Evolutionary conservation across 768 basidiomycete genomes (phyloP), one percentile per base, ranked within the genome.

Genomic region (Calocera viscosa): DNA sequence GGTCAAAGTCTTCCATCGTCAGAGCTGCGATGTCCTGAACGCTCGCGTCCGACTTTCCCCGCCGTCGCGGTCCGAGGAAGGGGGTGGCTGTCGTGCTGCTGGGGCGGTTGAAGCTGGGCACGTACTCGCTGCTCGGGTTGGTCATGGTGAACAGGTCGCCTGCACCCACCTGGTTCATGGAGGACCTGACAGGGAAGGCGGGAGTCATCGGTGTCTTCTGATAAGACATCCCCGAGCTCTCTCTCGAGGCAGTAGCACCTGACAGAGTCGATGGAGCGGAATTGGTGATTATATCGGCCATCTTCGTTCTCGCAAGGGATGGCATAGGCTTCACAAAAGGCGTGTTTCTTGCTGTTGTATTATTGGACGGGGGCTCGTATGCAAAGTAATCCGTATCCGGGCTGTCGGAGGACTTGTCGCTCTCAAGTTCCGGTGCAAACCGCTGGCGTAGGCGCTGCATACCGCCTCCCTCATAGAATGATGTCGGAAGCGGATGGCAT

Each of bases 391-490:
- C 77, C 14, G 67, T 70, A 24, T 69, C 71, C 1, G 53, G 24
- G 30, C 53, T 60, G 43, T 47, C 43, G 10, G 30, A 60, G 19
- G 53, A 60, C 53, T 26, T 26, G 26, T 60, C 53, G 26, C 32
- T 64, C 16, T 41, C 65, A 24, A 71, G 68, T 30, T 77, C 76
- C 5, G 77, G 78, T 26, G 75, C 88, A 72, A 98, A 97, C n/a
- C 92, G 86, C 68, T 94, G 89, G 22, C 96, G 85, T 1, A 99
- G 83, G 64, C 89, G 83, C 73, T 91, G 86, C 69, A 99, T 82
- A 5, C 96, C 95, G 3, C 92, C 92, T 10, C 88, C 86, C 75
- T 93, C 88, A 72, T 97, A 98, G 78, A 98, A 99, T 0, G 87
- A 86, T 16, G 83, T 77, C 0, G 96, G 94, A 0, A 99, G 80